phyloP scores from a whole-genome alignment of 1,284 basidiomycete genomes.

The Schizophyllum commune region DNA sequence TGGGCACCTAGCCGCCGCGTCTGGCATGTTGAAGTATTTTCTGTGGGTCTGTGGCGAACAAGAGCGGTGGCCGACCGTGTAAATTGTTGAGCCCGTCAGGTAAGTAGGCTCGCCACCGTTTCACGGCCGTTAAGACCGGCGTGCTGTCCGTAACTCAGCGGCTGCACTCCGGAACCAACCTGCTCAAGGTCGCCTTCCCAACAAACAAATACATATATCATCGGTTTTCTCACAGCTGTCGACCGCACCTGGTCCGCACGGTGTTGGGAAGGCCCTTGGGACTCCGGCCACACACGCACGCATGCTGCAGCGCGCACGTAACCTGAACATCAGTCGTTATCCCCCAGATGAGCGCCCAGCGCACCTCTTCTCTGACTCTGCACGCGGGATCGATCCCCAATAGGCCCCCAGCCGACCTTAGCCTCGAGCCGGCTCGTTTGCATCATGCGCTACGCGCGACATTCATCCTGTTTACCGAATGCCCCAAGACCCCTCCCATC shows the following conservation, averaged over 20 bases:
- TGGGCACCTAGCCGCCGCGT: too few species aligned
- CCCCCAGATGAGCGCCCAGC: too few species aligned
- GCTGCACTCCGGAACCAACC: too few species aligned
- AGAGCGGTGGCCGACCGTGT: too few species aligned
- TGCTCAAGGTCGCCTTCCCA: background rate
- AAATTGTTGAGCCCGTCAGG: too few species aligned
- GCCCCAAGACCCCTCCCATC: background rate
- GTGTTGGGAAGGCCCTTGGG: slow-evolving; percentile 6
- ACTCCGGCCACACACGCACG: slow-evolving; percentile 2
- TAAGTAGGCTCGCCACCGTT: too few species aligned
- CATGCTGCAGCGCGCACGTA: too few species aligned
- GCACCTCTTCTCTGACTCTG: background rate
- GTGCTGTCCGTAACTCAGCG: too few species aligned
- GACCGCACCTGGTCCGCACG: background rate
- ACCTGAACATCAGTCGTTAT: too few species aligned
- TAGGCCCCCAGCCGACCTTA: background rate
- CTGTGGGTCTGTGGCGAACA: too few species aligned
- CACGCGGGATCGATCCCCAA: background rate
- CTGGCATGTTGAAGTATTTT: too few species aligned
- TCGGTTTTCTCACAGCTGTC: background rate
- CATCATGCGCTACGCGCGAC: background rate
- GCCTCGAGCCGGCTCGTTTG: background rate
- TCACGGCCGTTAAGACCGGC: too few species aligned
- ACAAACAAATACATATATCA: slow-evolving; percentile 8
- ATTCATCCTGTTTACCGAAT: background rate